These are phyloP conservation scores for Naegleria lovaniensis DNA, from an alignment of 208 protist species.

Conservation along the genomic window DNA sequence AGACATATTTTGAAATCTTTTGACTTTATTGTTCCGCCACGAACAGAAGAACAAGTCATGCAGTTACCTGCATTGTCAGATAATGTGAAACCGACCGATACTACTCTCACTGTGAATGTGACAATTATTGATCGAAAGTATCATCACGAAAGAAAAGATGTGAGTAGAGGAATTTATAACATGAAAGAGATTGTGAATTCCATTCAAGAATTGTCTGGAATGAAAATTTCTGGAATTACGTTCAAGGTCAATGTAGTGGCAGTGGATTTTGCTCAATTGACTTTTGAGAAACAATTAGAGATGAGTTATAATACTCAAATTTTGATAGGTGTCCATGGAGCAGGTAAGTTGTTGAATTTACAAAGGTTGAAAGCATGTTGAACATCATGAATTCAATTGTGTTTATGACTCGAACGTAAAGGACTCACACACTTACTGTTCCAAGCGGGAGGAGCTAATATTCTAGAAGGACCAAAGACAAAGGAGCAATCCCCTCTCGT, in stretches of 20 bases:
- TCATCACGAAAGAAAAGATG: neutral
- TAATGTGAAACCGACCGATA: neutral
- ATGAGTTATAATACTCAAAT: neutral
- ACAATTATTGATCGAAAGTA: neutral
- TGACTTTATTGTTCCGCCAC: neutral
- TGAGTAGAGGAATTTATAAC: neutral
- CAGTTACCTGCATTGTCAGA: neutral
- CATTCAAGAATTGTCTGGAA: neutral
- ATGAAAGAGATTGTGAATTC: neutral
- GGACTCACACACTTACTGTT: neutral
- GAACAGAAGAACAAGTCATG: neutral
- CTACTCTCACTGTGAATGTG: neutral
- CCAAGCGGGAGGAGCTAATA: neutral
- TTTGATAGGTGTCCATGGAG: neutral
- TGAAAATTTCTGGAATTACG: neutral
- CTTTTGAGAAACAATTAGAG: neutral
- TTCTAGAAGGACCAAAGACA: neutral
- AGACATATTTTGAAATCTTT: neutral
- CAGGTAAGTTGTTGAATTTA: too few relatives aligned
- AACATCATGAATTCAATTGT: too few relatives aligned
- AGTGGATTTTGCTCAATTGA: neutral
- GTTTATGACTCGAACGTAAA: neutral
- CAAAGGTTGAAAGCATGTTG: too few relatives aligned
- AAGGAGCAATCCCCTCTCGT: neutral
- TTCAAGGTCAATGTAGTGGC: neutral